These are phyloP conservation scores for Juncus effusus DNA, from an alignment of 176 grass and related monocot species.

Conservation along the genomic window DNA sequence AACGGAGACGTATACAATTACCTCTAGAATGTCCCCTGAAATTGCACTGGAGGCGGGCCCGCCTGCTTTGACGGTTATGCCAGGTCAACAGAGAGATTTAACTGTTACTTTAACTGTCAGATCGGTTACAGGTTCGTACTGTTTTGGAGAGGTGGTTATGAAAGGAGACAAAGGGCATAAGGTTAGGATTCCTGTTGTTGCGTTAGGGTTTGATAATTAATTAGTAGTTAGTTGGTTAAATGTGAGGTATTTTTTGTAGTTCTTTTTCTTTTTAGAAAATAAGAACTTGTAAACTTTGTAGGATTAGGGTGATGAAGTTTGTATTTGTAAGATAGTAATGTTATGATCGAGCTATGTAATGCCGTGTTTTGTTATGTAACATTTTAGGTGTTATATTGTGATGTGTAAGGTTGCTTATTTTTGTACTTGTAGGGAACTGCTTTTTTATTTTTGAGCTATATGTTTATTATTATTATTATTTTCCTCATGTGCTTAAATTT, in stretches of 20 bases:
- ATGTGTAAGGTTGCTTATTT: too few species aligned
- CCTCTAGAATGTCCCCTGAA: constrained; percentile 60
- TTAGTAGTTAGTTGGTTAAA: constrained; percentile 4
- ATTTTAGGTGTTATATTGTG: too few species aligned
- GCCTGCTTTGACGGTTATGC: constrained; percentile 53
- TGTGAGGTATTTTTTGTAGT: neutral
- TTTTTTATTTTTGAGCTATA: too few species aligned
- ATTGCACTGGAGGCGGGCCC: constrained; percentile 63
- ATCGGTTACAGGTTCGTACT: constrained; percentile 65
- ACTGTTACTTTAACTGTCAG: constrained; percentile 56
- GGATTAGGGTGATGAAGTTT: too few species aligned
- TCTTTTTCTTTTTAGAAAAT: too few species aligned
- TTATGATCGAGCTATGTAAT: too few species aligned
- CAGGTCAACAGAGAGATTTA: constrained; percentile 48
- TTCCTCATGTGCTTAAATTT: too few species aligned
- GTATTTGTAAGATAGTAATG: too few species aligned
- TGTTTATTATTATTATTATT: too few species aligned
- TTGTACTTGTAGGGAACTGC: too few species aligned
- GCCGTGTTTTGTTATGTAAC: too few species aligned
- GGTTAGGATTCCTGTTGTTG: constrained; percentile 78
- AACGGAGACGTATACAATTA: constrained; percentile 66
- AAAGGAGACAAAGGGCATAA: constrained; percentile 79
- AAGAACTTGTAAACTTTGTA: too few species aligned
- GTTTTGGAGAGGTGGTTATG: constrained; percentile 83
- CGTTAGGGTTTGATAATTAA: constrained; percentile 56